A percentile compares a stretch with the other conserved stretches of the same genome.
Conservation (phyloP, 2,329 filamentous ascomycete genomes). For the Stagonosporopsis chrysanthemi region DNA sequence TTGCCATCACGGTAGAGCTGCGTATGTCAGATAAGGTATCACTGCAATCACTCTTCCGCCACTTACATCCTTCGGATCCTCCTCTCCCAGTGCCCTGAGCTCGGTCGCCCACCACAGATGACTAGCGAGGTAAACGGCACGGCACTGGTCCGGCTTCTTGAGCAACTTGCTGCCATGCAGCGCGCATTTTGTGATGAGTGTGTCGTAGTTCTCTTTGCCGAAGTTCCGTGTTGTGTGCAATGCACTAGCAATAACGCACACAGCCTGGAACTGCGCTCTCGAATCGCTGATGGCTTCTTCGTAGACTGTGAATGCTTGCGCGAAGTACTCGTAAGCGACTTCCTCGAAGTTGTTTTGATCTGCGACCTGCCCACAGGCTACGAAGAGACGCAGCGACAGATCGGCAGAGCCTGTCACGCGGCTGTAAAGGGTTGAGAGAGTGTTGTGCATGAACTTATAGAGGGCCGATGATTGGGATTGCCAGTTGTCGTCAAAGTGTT, state of each 20-base stretch:
- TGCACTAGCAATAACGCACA: constrained; percentile 90
- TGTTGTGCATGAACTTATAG: constrained; percentile 94
- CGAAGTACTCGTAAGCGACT: constrained; percentile 97
- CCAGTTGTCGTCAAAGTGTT: constrained; percentile 84
- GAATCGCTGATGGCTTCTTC: constrained; percentile 96
- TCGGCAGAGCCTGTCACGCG: constrained; percentile 88
- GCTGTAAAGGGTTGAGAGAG: constrained; percentile 84
- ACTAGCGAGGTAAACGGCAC: constrained; percentile 94
- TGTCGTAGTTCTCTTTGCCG: constrained; percentile 97
- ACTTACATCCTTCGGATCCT: constrained; percentile 80
- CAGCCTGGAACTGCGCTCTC: constrained; percentile 95
- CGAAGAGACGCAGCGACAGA: constrained; percentile 86
- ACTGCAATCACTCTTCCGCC: background rate
- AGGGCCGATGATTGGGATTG: constrained; percentile 77
- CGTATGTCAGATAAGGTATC: constrained; percentile 17
- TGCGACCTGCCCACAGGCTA: constrained; percentile 89
- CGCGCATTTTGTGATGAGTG: constrained; percentile 95
- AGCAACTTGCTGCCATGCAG: constrained; percentile 95
- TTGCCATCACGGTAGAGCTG: constrained; percentile 95
- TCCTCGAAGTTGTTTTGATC: constrained; percentile 93
- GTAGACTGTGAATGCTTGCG: constrained; percentile 97
- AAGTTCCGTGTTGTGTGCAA: constrained; percentile 90
- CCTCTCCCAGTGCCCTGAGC: constrained; percentile 76
- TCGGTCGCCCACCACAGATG: constrained; percentile 98
- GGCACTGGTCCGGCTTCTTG: constrained; percentile 97